Evolutionary conservation across 768 basidiomycete genomes (phyloP), one percentile per base, ranked within the genome.

Genomic region (Suillus brevipes): DNA sequence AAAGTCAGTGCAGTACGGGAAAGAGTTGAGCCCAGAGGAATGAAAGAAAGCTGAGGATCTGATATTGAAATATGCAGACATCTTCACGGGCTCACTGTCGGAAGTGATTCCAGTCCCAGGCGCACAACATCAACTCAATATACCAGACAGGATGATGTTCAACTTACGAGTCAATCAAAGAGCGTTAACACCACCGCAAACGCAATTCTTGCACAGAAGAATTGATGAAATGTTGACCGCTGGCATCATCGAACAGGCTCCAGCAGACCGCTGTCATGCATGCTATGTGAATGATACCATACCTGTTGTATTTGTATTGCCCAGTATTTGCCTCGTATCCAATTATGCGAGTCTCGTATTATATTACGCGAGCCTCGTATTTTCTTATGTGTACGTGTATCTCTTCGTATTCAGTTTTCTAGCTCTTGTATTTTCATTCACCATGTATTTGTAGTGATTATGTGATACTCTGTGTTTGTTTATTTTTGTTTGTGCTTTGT

Each of bases 71-170:
- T 42, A 42, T 16, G 79, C 81, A 0, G 80, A 83, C 65, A 70
- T 75, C 43, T 83, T 81, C 60, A 79, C 80, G 2, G 68, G 82
- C 4, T 74, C 78, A 0, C 64, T 83, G 14, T 72, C 73, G 34
- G 79, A 84, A 64, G 81, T 83, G 2, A 49, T 47, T 1, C 66
- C 69, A 1, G 76, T 82, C 0, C 50, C 36, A 4, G 49, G 49
- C 2, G 58, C 37, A n/a, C 9, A 31, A 14, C 34, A 50, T 13
- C 43, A 57, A 12, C 53, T 65, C 1, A 65, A 62, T 9, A 23
- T 66, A 16, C 56, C 47, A 4, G 18, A 42, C 1, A 43, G 49
- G 1, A 28, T 28, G 6, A 62, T 16, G 6, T 61, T 58, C 52
- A n/a, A 16, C 4, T 45, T 45, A n/a, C 31, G 45, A 12, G 36